Percentiles rank a stretch among this genome's conserved stretches.
These are phyloP conservation scores for Pseudopithomyces chartarum DNA, from an alignment of 2,329 filamentous ascomycete genomes.

Conservation along the genomic window DNA sequence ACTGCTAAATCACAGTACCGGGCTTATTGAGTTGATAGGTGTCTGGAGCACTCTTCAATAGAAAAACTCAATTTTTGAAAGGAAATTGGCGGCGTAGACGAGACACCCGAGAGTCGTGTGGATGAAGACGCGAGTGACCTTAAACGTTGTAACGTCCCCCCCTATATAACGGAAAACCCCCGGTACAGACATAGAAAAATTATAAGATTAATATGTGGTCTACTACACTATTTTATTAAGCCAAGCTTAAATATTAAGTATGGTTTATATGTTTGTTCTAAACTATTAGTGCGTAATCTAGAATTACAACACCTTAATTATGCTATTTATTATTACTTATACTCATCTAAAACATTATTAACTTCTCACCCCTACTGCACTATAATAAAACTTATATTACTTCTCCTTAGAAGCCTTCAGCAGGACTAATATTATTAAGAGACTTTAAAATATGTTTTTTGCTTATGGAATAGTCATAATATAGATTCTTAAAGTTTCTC, in stretches of 20 bases:
- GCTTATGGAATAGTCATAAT: no score
- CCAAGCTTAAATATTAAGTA: background rate
- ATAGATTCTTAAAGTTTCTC: no score
- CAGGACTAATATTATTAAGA: no score
- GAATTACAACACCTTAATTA: background rate
- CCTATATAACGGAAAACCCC: background rate
- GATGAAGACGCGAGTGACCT: no score
- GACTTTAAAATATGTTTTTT: no score
- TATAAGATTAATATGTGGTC: background rate
- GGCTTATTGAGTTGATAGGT: no score
- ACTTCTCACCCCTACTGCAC: background rate
- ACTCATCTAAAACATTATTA: background rate
- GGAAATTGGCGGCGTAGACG: no score
- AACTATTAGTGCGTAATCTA: background rate
- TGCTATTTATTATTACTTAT: background rate
- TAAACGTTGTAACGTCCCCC: constrained; percentile 1
- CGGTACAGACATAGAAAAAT: background rate
- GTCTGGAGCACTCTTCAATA: no score
- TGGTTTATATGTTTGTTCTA: background rate
- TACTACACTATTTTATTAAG: background rate
- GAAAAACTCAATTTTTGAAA: no score
- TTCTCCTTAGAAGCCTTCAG: background rate
- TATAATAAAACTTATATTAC: background rate
- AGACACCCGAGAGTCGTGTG: no score
- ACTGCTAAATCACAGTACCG: no score